Percentiles rank a stretch among this genome's conserved stretches.
Conservation (phyloP, 2,329 filamentous ascomycete genomes). For the Penicillium sp. region DNA sequence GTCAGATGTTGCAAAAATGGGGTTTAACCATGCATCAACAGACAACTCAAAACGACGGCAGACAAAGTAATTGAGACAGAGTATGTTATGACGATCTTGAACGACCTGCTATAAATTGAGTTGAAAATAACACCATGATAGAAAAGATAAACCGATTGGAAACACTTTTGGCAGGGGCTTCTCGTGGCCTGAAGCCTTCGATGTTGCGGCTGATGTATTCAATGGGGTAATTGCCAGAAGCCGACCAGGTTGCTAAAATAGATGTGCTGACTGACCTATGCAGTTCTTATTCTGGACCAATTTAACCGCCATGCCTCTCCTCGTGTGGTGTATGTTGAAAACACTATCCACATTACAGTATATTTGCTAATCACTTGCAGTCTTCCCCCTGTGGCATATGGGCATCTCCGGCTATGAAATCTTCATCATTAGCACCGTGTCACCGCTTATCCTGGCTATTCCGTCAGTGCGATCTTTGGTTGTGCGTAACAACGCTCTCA, state of each 20-base stretch:
- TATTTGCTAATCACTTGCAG: slow-evolving; percentile 40
- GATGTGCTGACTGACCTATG: slow-evolving; percentile 21
- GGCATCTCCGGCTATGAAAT: slow-evolving; percentile 95
- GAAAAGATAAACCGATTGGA: slow-evolving; percentile 70
- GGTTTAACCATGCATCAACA: slow-evolving; percentile 37
- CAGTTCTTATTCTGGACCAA: slow-evolving; percentile 96
- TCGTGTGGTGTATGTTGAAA: slow-evolving; percentile 79
- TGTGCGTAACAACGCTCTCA: slow-evolving; percentile 62
- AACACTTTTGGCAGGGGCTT: slow-evolving; percentile 69
- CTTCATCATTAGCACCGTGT: slow-evolving; percentile 77
- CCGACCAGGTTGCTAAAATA: not conserved
- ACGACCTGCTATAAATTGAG: not conserved
- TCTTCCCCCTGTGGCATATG: slow-evolving; percentile 98
- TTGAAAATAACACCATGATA: slow-evolving; percentile 34
- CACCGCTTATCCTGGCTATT: slow-evolving; percentile 74
- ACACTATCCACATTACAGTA: not conserved
- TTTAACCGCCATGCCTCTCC: slow-evolving; percentile 79
- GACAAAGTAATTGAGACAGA: slow-evolving; percentile 63
- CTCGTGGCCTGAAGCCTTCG: slow-evolving; percentile 68
- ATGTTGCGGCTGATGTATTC: slow-evolving; percentile 84
- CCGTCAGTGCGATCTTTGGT: slow-evolving; percentile 64
- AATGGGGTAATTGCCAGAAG: slow-evolving; percentile 61
- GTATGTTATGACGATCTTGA: slow-evolving; percentile 48
- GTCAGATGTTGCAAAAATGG: slow-evolving; percentile 32
- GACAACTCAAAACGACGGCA: slow-evolving; percentile 47